Base-by-base conservation (phyloP, 495 filamentous ascomycete genomes). In the Penicillium diatomitis region DNA sequence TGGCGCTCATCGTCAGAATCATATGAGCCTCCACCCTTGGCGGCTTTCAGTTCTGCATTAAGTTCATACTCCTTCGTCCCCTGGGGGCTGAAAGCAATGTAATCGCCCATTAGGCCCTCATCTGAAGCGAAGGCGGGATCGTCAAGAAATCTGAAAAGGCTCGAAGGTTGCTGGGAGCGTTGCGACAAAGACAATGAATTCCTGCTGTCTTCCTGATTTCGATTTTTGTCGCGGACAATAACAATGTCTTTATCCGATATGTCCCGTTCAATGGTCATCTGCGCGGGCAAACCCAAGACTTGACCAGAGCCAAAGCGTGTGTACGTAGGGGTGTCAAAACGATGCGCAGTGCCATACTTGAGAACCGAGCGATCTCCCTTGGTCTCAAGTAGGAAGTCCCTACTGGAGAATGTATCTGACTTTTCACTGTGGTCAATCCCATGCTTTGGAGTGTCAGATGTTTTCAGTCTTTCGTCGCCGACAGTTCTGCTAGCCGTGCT, bases 361-460 rank as follows among this genome's bases (percentile, higher is more conserved):
- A 84, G 45, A 50, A 80, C 86, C 41, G 75, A 67, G 10, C 63
- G 65, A 58, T 88, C 85, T 1, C 86, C 85, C 57, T 74, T 75
- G 20, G 60, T 68, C 57, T 86, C 81, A 6, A 81, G 20, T 20
- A 20, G 20, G 20, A 20, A 20, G 20, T 20, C 20, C 20, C 20
- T 49, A n/a, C 68, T 48, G 47, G 70, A 81, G 5, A 53, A 34
- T 8, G 48, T 42, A 6, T 4, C 12, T 2, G 28, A 12, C 3
- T 10, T 39, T 10, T 20, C 20, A n/a, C n/a, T n/a, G n/a, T n/a
- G n/a, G n/a, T n/a, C n/a, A n/a, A n/a, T n/a, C n/a, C n/a, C n/a
- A n/a, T n/a, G n/a, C n/a, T n/a, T n/a, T n/a, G n/a, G n/a, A n/a
- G n/a, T n/a, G 32, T 5, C 4, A 20, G 3, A n/a, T 29, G 8